These are phyloP conservation scores for Alternaria infectoria DNA, from an alignment of 2,329 filamentous ascomycete genomes.

Conservation along the genomic window DNA sequence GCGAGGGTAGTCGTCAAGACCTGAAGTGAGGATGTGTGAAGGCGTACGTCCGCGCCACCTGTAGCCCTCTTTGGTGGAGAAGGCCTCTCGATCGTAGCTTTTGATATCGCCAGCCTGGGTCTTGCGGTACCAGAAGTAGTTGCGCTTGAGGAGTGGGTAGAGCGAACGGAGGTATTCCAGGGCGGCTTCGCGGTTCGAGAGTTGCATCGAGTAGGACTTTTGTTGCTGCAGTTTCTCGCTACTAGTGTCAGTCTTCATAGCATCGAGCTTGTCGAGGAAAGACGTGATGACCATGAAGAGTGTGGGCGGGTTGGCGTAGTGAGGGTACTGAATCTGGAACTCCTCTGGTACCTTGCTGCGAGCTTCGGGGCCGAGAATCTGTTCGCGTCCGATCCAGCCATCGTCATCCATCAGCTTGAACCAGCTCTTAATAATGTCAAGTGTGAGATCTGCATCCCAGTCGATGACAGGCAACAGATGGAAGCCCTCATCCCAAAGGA, in stretches of 20 bases:
- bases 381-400: slow-evolving; percentile 96
- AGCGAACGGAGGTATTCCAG: slow-evolving; percentile 75
- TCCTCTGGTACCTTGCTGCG: slow-evolving; percentile 92
- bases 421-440: slow-evolving; percentile 93
- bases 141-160: slow-evolving; percentile 85
- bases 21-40: slow-evolving; percentile 87
- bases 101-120: slow-evolving; percentile 91
- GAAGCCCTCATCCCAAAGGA: slow-evolving; percentile 98
- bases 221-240: slow-evolving; percentile 45
- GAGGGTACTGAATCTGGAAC: slow-evolving; percentile 94
- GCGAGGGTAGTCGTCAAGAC: slow-evolving; percentile 94
- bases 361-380: slow-evolving; percentile 90
- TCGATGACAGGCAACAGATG: slow-evolving; percentile 90
- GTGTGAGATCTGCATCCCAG: slow-evolving; percentile 85
- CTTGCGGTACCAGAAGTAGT: slow-evolving; percentile 93
- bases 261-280: slow-evolving; percentile 79
- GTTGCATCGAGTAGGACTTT: slow-evolving; percentile 64
- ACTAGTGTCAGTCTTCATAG: slow-evolving; percentile 43
- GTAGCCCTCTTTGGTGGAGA: slow-evolving; percentile 89
- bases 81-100: slow-evolving; percentile 87
- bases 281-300: slow-evolving; percentile 87
- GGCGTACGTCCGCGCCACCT: slow-evolving; percentile 91
- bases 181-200: slow-evolving; percentile 71
- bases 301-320: slow-evolving; percentile 96
- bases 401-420: slow-evolving; percentile 95